Conservation (phyloP, 768 basidiomycete genomes). For the Dacryopinax spathularia region DNA sequence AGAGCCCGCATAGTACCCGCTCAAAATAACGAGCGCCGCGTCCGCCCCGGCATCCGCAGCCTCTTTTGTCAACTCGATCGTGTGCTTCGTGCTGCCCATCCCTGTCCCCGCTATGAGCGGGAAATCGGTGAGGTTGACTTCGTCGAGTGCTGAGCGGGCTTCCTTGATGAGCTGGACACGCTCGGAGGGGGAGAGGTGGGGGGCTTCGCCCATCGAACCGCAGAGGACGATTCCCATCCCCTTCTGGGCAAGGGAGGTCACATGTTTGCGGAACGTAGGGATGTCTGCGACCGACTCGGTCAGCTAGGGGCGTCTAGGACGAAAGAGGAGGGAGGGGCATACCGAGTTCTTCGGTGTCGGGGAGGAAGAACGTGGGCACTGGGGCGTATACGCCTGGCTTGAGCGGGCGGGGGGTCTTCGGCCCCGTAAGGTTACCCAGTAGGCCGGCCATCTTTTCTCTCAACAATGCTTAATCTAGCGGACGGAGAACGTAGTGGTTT, state of each 20-base stretch:
- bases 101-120: constrained; percentile 72
- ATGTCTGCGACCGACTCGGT: constrained; percentile 32
- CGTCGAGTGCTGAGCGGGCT: constrained; percentile 58
- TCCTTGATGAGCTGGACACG: constrained; percentile 48
- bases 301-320: neutral
- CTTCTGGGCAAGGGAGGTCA: constrained; percentile 45
- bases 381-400: constrained; percentile 71
- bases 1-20: constrained; percentile 75
- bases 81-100: constrained; percentile 68
- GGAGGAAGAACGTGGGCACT: constrained; percentile 71
- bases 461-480: too few relatives aligned
- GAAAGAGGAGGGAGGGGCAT: constrained; percentile 19
- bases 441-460: too few relatives aligned
- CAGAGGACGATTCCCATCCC: constrained; percentile 60
- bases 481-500: too few relatives aligned
- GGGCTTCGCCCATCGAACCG: constrained; percentile 78
- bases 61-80: constrained; percentile 55
- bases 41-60: constrained; percentile 80
- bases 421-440: too few relatives aligned
- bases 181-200: constrained; percentile 55
- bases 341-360: constrained; percentile 71
- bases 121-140: constrained; percentile 34
- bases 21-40: constrained; percentile 68
- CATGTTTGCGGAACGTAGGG: constrained; percentile 50
- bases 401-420: constrained; percentile 40